phyloP scores from a whole-genome alignment of 1,139 yeast genomes.

The Hanseniaspora uvarum region DNA sequence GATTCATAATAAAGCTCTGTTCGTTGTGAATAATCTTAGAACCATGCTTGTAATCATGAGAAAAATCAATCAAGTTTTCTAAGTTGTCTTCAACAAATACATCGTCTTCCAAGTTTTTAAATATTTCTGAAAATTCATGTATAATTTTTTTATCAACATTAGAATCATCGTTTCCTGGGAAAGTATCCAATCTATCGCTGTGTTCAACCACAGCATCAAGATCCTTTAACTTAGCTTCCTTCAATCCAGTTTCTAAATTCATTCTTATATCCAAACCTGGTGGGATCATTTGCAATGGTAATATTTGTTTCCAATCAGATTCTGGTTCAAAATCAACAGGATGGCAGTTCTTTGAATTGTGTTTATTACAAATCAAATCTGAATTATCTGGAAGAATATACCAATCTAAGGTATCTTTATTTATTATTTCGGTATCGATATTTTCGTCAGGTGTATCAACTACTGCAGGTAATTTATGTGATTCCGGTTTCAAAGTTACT shows the following conservation, averaged over 20 bases:
- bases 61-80: slow-evolving; percentile 29
- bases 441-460: not conserved
- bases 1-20: slow-evolving; percentile 23
- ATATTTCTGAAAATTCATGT: slow-evolving; percentile 12
- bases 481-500: slow-evolving; percentile 1
- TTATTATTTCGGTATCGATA: not conserved
- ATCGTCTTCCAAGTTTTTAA: slow-evolving; percentile 11
- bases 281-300: slow-evolving; percentile 62
- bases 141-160: slow-evolving; percentile 18
- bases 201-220: slow-evolving; percentile 20
- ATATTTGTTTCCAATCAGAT: slow-evolving; percentile 56
- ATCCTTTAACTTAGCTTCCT: slow-evolving; percentile 49
- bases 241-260: slow-evolving; percentile 55
- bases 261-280: slow-evolving; percentile 66
- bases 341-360: slow-evolving; percentile 41
- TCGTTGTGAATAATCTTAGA: slow-evolving; percentile 28
- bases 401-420: slow-evolving; percentile 17
- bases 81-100: slow-evolving; percentile 21
- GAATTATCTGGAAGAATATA: slow-evolving; percentile 16
- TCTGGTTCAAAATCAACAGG: slow-evolving; percentile 54
- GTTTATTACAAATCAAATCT: slow-evolving; percentile 38
- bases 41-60: slow-evolving; percentile 32
- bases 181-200: slow-evolving; percentile 18
- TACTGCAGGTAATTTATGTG: not conserved
- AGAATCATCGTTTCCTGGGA: slow-evolving; percentile 13